A percentile compares a stretch with the other conserved stretches of the same genome.
Evolutionary conservation across 139 green algal species (phyloP).

Genomic region (Nannochloris sp.): DNA sequence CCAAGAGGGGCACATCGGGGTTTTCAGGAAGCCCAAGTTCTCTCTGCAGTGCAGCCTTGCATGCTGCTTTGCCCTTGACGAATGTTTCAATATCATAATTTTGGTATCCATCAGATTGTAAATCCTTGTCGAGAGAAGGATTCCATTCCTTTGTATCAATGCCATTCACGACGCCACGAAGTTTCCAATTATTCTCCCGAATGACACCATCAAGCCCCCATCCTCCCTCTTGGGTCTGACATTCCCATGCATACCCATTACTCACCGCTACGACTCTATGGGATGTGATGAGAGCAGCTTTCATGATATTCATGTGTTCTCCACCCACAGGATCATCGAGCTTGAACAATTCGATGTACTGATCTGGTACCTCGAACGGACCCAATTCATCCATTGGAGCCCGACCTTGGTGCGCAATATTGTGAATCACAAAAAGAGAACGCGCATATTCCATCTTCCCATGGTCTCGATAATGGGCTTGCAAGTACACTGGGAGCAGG

Average conservation of each 20-base stretch:
- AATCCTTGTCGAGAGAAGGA: slow-evolving; percentile 52
- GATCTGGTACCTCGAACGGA: slow-evolving; percentile 67
- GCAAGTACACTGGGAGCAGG: slow-evolving; percentile 83
- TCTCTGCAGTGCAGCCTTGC: slow-evolving; percentile 78
- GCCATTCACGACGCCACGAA: slow-evolving; percentile 79
- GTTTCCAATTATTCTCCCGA: slow-evolving; percentile 72
- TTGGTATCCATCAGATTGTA: slow-evolving; percentile 61
- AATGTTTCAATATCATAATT: slow-evolving; percentile 55
- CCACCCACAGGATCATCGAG: slow-evolving; percentile 87
- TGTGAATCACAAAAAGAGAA: slow-evolving; percentile 79
- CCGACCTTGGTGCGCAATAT: slow-evolving; percentile 89
- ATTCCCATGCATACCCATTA: slow-evolving; percentile 92
- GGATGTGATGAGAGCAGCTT: slow-evolving; percentile 74
- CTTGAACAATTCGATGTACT: slow-evolving; percentile 57
- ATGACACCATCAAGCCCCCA: slow-evolving; percentile 87
- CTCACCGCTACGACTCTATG: slow-evolving; percentile 44
- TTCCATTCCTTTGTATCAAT: slow-evolving; percentile 86
- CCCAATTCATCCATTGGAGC: slow-evolving; percentile 75
- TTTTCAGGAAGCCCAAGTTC: slow-evolving; percentile 88
- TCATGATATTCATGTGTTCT: slow-evolving; percentile 98
- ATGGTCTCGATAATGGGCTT: slow-evolving; percentile 94
- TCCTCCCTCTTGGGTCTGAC: slow-evolving; percentile 88
- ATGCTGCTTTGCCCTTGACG: slow-evolving; percentile 64
- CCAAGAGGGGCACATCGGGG: slow-evolving; percentile 71
- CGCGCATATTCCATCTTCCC: slow-evolving; percentile 84